These are phyloP conservation scores for Jasminum sambac DNA, from an alignment of 257 asterid genomes.

Conservation along the genomic window DNA sequence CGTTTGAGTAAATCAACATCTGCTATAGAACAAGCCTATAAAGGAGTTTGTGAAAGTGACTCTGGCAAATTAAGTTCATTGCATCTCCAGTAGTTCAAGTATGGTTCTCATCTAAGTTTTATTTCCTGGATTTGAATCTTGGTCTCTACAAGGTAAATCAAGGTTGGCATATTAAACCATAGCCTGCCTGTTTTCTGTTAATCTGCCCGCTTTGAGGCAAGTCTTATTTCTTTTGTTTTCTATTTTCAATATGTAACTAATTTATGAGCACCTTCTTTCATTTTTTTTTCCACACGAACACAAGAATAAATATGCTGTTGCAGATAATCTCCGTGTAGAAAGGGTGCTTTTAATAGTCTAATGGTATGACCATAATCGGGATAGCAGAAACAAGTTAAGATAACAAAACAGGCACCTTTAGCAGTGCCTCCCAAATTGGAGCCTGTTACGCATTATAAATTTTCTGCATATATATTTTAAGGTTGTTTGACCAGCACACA, in stretches of 20 bases:
- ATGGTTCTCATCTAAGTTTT: background rate
- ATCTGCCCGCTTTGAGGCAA: background rate
- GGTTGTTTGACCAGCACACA: background rate
- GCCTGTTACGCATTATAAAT: background rate
- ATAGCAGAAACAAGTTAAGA: background rate
- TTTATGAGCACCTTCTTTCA: no score
- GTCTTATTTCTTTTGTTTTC: background rate
- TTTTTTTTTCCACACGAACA: background rate
- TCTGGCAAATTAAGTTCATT: background rate
- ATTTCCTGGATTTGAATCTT: background rate
- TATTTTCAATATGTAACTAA: background rate
- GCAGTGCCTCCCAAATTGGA: background rate
- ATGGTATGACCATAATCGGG: background rate
- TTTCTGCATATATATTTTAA: background rate
- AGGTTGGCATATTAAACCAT: background rate
- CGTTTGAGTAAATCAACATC: no score
- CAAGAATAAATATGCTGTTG: background rate
- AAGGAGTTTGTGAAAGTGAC: background rate
- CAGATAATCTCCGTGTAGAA: background rate
- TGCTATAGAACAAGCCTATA: no score
- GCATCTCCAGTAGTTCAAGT: background rate
- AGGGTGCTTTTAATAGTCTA: constrained; percentile 3
- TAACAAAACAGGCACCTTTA: background rate
- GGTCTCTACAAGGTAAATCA: background rate
- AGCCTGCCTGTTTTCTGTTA: background rate